These are phyloP conservation scores for Neonectria sp. DNA, from an alignment of 2,329 filamentous ascomycete species.

Conservation along the genomic window DNA sequence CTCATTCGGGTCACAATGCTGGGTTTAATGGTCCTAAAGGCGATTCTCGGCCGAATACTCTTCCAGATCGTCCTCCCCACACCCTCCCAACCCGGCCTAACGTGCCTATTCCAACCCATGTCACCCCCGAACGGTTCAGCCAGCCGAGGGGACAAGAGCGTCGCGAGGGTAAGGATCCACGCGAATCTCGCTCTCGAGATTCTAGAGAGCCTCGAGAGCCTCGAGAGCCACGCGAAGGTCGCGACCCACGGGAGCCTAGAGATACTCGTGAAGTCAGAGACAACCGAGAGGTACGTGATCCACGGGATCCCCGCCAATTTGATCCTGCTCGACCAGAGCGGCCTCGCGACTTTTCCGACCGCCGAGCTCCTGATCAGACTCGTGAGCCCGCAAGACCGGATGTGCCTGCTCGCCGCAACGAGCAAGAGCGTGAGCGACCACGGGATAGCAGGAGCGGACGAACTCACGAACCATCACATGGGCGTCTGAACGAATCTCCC, in stretches of 20 bases:
- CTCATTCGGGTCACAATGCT: constrained; percentile 36
- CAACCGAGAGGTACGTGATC: constrained; percentile 53
- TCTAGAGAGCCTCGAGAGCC: constrained; percentile 44
- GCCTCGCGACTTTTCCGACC: constrained; percentile 61
- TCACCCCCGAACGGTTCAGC: constrained; percentile 61
- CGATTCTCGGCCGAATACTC: constrained; percentile 52
- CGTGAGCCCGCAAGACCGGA: constrained; percentile 48
- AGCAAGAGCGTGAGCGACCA: constrained; percentile 60
- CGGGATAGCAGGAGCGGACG: constrained; percentile 50
- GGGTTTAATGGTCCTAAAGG: constrained; percentile 40
- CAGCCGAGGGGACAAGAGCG: constrained; percentile 59
- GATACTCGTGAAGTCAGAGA: constrained; percentile 59
- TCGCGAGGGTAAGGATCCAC: constrained; percentile 55
- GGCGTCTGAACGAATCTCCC: constrained; percentile 48
- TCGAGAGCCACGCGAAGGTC: constrained; percentile 44
- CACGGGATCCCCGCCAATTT: constrained; percentile 54
- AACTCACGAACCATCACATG: constrained; percentile 44
- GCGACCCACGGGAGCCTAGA: constrained; percentile 54
- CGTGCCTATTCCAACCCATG: constrained; percentile 66
- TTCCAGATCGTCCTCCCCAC: constrained; percentile 56
- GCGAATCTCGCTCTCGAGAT: constrained; percentile 54
- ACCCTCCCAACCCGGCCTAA: constrained; percentile 72
- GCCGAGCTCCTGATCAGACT: constrained; percentile 57
- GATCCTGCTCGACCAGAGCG: constrained; percentile 60
- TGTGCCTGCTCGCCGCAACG: constrained; percentile 55